Percentiles rank a stretch among this genome's conserved stretches.
These are phyloP conservation scores for Digitaria exilis DNA, from an alignment of 202 grass and related monocot species.

Conservation along the genomic window DNA sequence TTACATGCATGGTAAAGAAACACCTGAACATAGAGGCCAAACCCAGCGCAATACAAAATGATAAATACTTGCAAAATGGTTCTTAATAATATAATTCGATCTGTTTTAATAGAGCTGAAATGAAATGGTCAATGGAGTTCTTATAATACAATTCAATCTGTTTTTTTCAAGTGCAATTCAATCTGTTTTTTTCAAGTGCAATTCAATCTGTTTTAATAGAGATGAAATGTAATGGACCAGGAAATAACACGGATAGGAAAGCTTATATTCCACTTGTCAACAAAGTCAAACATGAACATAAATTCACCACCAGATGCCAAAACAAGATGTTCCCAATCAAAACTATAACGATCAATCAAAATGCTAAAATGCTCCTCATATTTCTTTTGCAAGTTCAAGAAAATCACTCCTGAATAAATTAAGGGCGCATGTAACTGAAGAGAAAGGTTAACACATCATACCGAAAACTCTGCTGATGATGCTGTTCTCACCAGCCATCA, in stretches of 20 bases:
- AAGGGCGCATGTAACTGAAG: constrained; percentile 7
- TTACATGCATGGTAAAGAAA: constrained; percentile 7
- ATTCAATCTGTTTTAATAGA: background rate
- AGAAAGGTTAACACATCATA: constrained; percentile 53
- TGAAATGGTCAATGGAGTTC: background rate
- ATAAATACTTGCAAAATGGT: background rate
- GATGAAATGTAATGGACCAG: background rate
- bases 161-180: background rate
- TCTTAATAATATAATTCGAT: background rate
- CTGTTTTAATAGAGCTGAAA: background rate
- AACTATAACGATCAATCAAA: constrained; percentile 16
- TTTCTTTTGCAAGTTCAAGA: constrained; percentile 2
- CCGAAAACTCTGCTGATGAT: constrained; percentile 84
- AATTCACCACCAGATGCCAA: constrained; percentile 12
- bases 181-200: background rate
- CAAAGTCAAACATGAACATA: constrained; percentile 19
- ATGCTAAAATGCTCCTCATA: constrained; percentile 20
- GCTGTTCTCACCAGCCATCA: constrained; percentile 68
- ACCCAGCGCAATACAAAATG: background rate
- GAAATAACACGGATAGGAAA: background rate
- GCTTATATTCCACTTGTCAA: background rate
- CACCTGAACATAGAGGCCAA: background rate
- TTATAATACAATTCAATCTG: too few species aligned
- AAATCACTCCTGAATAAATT: background rate
- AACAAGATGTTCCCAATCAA: constrained; percentile 23